These are phyloP conservation scores for Phaeosphaeria sp. DNA, from an alignment of 2,329 filamentous ascomycete genomes.

Conservation along the genomic window DNA sequence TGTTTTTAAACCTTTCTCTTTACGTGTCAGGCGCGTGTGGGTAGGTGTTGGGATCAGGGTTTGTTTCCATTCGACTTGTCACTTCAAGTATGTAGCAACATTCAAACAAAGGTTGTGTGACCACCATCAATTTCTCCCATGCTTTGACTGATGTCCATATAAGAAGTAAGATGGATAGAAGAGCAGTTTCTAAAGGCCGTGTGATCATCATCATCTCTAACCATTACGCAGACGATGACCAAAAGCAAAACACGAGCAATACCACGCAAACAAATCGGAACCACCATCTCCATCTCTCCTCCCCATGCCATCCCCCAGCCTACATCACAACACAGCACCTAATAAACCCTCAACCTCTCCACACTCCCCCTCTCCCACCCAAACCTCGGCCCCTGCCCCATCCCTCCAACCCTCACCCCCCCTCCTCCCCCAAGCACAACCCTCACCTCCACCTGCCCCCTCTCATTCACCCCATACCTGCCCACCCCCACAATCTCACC, in stretches of 20 bases:
- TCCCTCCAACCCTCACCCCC: neutral
- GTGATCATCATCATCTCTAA: neutral
- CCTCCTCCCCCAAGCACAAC: conserved; percentile 1
- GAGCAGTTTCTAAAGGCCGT: no score
- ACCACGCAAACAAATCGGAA: no score
- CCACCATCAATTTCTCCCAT: neutral
- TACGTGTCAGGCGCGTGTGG: conserved; percentile 30
- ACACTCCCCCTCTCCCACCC: conserved; percentile 13
- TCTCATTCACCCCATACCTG: conserved; percentile 3
- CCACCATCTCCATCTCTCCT: neutral
- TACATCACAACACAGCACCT: no score
- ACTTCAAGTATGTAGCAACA: conserved; percentile 34
- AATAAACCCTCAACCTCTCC: conserved; percentile 14
- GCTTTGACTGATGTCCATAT: no score
- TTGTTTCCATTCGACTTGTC: conserved; percentile 24
- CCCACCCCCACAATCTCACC: conserved; percentile 11
- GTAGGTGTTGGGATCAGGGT: conserved; percentile 32
- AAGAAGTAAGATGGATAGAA: no score
- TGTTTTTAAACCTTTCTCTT: conserved; percentile 23
- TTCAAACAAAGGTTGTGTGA: conserved; percentile 10
- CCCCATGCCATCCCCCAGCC: neutral
- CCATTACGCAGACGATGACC: no score
- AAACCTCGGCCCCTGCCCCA: neutral
- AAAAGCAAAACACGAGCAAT: no score
- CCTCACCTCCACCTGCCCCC: conserved; percentile 12